Evolutionary conservation across 2,329 filamentous ascomycete species (phyloP).

Genomic region (Claviceps monticola): DNA sequence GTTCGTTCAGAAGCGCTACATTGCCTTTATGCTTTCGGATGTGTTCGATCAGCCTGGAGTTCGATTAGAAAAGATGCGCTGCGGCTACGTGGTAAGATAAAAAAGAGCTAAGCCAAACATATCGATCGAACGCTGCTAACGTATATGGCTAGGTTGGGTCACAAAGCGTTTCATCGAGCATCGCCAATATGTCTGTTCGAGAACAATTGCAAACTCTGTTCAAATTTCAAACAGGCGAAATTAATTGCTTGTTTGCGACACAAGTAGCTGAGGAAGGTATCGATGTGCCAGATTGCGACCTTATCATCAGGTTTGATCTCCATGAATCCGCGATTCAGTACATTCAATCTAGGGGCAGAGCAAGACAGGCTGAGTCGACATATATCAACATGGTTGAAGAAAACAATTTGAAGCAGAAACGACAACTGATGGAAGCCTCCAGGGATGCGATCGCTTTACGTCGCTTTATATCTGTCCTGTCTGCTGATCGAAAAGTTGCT

Average conservation of each 20-base stretch:
- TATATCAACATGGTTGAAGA: slow-evolving; percentile 76
- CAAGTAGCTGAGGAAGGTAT: slow-evolving; percentile 55
- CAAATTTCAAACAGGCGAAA: slow-evolving; percentile 42
- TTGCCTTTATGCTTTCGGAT: slow-evolving; percentile 58
- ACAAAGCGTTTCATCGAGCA: slow-evolving; percentile 24
- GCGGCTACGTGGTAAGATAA: slow-evolving; percentile 45
- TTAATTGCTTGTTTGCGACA: slow-evolving; percentile 54
- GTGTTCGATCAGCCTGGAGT: slow-evolving; percentile 46
- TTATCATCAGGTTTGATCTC: slow-evolving; percentile 67
- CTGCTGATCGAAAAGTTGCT: slow-evolving; percentile 50
- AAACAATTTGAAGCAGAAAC: slow-evolving; percentile 47
- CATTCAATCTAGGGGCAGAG: slow-evolving; percentile 81
- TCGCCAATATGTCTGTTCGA: slow-evolving; percentile 52
- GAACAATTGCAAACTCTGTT: slow-evolving; percentile 62
- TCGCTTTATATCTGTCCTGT: slow-evolving; percentile 61
- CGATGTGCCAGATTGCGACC: slow-evolving; percentile 53
- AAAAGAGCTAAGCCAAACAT: neutral
- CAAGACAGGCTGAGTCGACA: slow-evolving; percentile 60
- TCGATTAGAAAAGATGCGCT: slow-evolving; percentile 41
- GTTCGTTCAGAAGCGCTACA: slow-evolving; percentile 69
- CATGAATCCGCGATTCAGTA: slow-evolving; percentile 89
- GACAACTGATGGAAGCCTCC: slow-evolving; percentile 44
- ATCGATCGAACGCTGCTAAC: neutral
- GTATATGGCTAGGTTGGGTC: slow-evolving; percentile 16
- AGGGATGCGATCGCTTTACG: slow-evolving; percentile 51